phyloP scores from a whole-genome alignment of 495 filamentous ascomycete species.

The Aspergillus sparsus region DNA sequence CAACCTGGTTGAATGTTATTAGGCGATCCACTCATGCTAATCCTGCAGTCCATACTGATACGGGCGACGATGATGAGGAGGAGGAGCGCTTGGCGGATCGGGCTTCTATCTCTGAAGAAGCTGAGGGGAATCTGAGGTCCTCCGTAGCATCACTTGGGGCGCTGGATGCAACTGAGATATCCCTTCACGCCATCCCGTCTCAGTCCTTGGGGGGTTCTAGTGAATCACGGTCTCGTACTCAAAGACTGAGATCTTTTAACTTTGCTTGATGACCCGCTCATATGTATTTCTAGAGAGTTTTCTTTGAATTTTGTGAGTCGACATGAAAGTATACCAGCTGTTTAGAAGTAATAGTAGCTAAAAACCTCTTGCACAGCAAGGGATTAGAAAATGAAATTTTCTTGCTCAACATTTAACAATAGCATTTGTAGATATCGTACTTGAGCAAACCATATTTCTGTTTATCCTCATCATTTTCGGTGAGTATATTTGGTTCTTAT shows the following conservation, averaged over 20 bases:
- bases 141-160: not conserved
- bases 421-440: too few relatives aligned
- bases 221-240: not conserved
- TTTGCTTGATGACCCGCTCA: not conserved
- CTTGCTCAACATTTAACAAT: too few relatives aligned
- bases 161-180: constrained; percentile 13
- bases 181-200: constrained; percentile 3
- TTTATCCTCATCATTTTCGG: too few relatives aligned
- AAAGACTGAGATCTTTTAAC: not conserved
- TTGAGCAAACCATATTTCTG: too few relatives aligned
- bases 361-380: too few relatives aligned
- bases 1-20: not conserved
- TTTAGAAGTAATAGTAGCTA: too few relatives aligned
- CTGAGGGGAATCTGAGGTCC: not conserved
- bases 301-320: not conserved
- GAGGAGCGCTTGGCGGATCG: not conserved
- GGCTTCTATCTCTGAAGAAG: not conserved
- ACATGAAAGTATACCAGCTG: not conserved
- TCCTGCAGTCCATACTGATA: not conserved
- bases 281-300: not conserved
- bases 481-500: too few relatives aligned
- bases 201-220: not conserved
- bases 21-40: not conserved
- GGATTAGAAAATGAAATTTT: too few relatives aligned
- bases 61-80: not conserved